Evolutionary conservation across 768 basidiomycete genomes (phyloP).

Genomic region (Lactarius vividus): DNA sequence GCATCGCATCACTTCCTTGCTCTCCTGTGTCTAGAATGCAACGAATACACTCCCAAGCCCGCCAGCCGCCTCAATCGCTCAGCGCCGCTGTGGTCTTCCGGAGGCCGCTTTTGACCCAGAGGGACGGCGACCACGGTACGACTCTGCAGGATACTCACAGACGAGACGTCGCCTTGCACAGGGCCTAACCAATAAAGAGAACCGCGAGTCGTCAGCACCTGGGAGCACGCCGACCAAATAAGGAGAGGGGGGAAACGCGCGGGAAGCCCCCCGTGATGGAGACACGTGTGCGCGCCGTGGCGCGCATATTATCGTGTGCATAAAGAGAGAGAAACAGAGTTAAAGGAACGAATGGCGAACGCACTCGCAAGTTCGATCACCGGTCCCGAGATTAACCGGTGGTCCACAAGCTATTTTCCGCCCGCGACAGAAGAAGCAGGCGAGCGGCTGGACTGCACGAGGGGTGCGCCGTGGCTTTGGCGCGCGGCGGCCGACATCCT

Average conservation of each 20-base stretch:
- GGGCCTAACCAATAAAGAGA: slow-evolving; percentile 16
- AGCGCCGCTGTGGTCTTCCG: slow-evolving; percentile 3
- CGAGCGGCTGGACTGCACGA: slow-evolving; percentile 21
- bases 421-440: slow-evolving; percentile 25
- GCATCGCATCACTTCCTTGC: not conserved
- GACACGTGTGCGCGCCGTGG: not conserved
- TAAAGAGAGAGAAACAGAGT: not conserved
- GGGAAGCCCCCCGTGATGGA: not conserved
- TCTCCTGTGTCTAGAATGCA: not conserved
- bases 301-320: not conserved
- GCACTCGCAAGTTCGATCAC: slow-evolving; percentile 23
- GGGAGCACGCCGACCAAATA: not conserved
- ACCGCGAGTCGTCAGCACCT: not conserved
- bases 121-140: slow-evolving; percentile 20
- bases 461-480: slow-evolving; percentile 21
- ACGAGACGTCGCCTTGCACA: slow-evolving; percentile 19
- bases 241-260: not conserved
- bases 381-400: not conserved
- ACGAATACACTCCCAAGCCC: not conserved
- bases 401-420: slow-evolving; percentile 24
- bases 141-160: slow-evolving; percentile 24
- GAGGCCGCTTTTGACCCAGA: slow-evolving; percentile 9
- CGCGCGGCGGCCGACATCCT: slow-evolving; percentile 7
- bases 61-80: not conserved
- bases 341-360: not conserved